Evolutionary conservation across 352 stramenopile genomes (phyloP), one percentile per base, ranked within the genome.

Genomic region (Hyphochytrium catenoides): DNA sequence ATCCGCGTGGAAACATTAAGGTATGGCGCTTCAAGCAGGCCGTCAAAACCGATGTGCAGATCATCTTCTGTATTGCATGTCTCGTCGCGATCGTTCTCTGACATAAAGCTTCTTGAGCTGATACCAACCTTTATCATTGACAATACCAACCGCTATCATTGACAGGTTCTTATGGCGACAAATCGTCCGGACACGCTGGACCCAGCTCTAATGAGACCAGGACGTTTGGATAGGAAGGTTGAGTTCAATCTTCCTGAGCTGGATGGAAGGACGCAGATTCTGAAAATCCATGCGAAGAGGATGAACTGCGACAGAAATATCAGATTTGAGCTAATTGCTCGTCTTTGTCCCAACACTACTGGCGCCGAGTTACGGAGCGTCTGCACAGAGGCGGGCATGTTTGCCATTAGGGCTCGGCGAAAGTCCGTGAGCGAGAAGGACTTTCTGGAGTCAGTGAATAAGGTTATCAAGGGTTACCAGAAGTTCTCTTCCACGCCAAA

Each of bases 391-490:
- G 91, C 87, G n/a, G 87, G 87, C 26, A 91, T 91, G 81, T 98
- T 92, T 59, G 85, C 91, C 8, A 98, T 99, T 55, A 77, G 92
- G 27, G 89, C 85, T 20, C 71, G 92, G 32, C 82, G 91, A 58
- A 99, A 98, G 70, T 89, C 59, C 27, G 88, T 98, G 36, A 95
- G 71, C 44, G 90, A 99, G 52, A 96, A 97, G 52, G 92, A 99
- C 57, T 97, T 99, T 60, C 68, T 98, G 41, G 89, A 98, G 44
- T 92, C 85, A 36, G 91, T 99, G 39, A 95, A 97, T 62, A 99
- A 99, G 65, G 91, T 99, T 41, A 97, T 99, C 54, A 99, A 99
- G 69, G 90, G 89, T 43, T 99, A 99, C 74, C 91, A 97, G 53
- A 98, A 98, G 72, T 99, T 99, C 70, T 95, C 74, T 47, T 93